phyloP scores from a whole-genome alignment of 1,139 yeast species.

The Arxiozyma bovina region DNA sequence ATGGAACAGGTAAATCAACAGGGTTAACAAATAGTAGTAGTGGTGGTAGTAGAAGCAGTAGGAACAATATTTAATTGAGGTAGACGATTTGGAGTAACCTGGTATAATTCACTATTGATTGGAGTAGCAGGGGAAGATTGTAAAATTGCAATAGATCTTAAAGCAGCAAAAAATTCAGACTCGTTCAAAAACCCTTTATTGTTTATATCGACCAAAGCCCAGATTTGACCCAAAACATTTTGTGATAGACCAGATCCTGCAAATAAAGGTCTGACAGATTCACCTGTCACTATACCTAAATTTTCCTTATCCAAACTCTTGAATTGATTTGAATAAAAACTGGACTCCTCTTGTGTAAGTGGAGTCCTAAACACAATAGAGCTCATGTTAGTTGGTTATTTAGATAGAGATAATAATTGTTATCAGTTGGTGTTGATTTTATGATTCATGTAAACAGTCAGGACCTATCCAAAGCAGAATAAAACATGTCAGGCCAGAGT shows the following conservation, averaged over 20 bases:
- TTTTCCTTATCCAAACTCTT: conserved; percentile 69
- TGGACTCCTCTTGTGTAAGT: conserved; percentile 73
- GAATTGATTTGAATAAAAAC: conserved; percentile 65
- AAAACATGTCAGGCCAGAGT: no score
- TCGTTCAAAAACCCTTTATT: conserved; percentile 81
- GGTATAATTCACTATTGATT: conserved; percentile 22
- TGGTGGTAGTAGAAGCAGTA: conserved; percentile 16
- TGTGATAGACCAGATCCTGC: conserved; percentile 84
- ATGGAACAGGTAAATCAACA: conserved; percentile 46
- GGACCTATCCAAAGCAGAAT: no score
- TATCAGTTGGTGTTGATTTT: neutral
- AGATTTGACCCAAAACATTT: conserved; percentile 72
- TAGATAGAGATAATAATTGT: no score
- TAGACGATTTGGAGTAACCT: conserved; percentile 19
- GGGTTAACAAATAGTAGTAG: neutral
- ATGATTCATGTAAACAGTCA: no score
- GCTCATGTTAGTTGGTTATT: conserved; percentile 12
- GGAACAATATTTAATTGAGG: conserved; percentile 37
- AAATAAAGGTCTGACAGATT: conserved; percentile 73
- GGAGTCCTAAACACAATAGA: conserved; percentile 31
- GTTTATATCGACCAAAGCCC: conserved; percentile 84
- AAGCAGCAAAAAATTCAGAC: conserved; percentile 72
- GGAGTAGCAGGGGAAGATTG: conserved; percentile 37
- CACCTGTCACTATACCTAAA: conserved; percentile 82
- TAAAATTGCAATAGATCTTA: conserved; percentile 83